Conservation (phyloP, 1,284 basidiomycete genomes). For the Fomitopsis palustris region DNA sequence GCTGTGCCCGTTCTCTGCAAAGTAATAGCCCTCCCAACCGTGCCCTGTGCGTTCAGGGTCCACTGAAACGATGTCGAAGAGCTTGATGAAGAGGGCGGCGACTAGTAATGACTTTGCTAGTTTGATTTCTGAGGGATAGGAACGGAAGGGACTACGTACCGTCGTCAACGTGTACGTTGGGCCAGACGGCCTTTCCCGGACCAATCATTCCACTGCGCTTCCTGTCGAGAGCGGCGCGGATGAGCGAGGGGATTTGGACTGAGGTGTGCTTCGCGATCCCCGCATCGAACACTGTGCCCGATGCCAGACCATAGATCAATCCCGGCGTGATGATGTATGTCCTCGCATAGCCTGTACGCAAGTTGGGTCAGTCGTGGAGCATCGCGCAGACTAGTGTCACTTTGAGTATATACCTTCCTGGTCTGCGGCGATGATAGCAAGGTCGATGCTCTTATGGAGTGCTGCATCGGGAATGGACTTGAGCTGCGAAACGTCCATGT, state of each 20-base stretch:
- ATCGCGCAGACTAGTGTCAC: too few species aligned
- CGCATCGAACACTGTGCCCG: constrained; percentile 30
- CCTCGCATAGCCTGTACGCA: constrained; percentile 31
- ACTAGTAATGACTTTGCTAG: constrained; percentile 6
- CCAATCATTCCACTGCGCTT: constrained; percentile 24
- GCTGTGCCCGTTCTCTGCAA: constrained; percentile 43
- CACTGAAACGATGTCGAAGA: constrained; percentile 13
- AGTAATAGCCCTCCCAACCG: constrained; percentile 43
- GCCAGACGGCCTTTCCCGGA: constrained; percentile 38
- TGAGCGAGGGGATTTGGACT: constrained; percentile 29
- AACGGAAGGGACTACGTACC: constrained; percentile 20
- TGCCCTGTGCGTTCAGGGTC: constrained; percentile 23
- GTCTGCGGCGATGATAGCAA: constrained; percentile 28
- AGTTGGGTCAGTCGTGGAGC: not conserved
- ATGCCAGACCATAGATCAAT: constrained; percentile 35
- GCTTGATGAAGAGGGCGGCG: constrained; percentile 14
- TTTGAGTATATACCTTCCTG: constrained; percentile 24
- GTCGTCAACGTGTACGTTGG: constrained; percentile 41
- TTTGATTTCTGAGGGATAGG: not conserved
- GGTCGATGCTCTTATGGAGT: constrained; percentile 29
- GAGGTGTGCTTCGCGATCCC: constrained; percentile 34
- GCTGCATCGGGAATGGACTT: constrained; percentile 27
- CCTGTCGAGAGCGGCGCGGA: constrained; percentile 25
- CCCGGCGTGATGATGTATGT: constrained; percentile 37
- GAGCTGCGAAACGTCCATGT: constrained; percentile 28